Conservation (phyloP, 306 rosid species). For the Cicer cuneatum region DNA sequence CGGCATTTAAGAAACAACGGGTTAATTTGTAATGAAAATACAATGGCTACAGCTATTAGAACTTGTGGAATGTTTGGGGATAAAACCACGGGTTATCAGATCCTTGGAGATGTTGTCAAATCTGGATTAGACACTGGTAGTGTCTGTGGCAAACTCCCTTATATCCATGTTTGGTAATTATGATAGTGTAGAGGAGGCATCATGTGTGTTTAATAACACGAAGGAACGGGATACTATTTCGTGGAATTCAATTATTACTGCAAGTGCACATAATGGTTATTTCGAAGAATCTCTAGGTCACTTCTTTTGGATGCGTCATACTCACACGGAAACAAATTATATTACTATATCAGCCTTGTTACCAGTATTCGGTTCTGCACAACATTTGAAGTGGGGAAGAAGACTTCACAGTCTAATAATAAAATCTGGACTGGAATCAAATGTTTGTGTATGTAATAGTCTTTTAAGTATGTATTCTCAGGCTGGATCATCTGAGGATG, state of each 20-base stretch:
- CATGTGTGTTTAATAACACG: constrained; percentile 72
- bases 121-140: constrained; percentile 61
- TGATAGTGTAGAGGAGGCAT: constrained; percentile 62
- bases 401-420: constrained; percentile 71
- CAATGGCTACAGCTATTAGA: constrained; percentile 65
- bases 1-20: constrained; percentile 55
- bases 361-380: constrained; percentile 62
- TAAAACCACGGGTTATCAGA: constrained; percentile 66
- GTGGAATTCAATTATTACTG: constrained; percentile 89
- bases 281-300: constrained; percentile 64
- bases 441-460: constrained; percentile 74
- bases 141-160: constrained; percentile 76
- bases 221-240: constrained; percentile 75
- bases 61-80: constrained; percentile 76
- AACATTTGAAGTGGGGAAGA: constrained; percentile 77
- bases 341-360: constrained; percentile 69
- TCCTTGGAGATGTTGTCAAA: constrained; percentile 71
- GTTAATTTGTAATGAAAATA: constrained; percentile 68
- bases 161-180: constrained; percentile 76
- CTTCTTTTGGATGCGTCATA: constrained; percentile 64
- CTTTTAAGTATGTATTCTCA: constrained; percentile 83
- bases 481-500: constrained; percentile 65
- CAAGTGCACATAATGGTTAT: constrained; percentile 60
- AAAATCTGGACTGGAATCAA: constrained; percentile 72
- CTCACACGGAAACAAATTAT: constrained; percentile 55